Base-by-base conservation (phyloP, 1,284 basidiomycete species). In the Cerioporus squamosus region DNA sequence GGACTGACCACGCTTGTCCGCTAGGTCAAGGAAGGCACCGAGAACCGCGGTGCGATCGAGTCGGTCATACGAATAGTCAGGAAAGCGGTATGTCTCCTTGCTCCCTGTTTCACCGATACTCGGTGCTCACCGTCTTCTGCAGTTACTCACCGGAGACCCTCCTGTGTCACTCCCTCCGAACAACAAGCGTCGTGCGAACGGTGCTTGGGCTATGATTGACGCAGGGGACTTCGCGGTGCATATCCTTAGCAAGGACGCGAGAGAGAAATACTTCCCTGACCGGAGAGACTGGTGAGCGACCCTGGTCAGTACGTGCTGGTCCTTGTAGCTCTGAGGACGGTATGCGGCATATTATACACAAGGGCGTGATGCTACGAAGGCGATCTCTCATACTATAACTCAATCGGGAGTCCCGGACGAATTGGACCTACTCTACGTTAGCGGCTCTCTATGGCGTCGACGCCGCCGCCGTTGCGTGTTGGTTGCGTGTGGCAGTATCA, bases 161-260 rank as follows among this genome's bases (percentile, higher is more conserved):
- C 85, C 86, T 6, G 65, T 90, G 18, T 68, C 76, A 17, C 74
- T 92, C 15, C 84, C 87, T 2, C 81, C 81, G 14, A 89, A 89
- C 61, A 76, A 81, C 23, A 86, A 85, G 65, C 79, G 80, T 36
- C 75, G 81, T 22, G 77, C 79, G 50, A 79, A 82, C 61, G 84
- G 86, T 55, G 88, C 88, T n/a, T 93, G 91, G 90, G 87, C 86
- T 2, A 85, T 93, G 85, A 76, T 93, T 49, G 91, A 93, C 70
- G 90, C 82, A 9, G 90, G 90, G 36, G 79, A 84, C 43, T 90
- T 91, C 77, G 91, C 85, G 2, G 84, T 93, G 10, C 90, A 93
- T 68, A 77, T 93, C 47, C 65, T 92, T 58, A 88, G 87, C 72
- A 80, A 74, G 59, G 79, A 81, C 33, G 84, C 85, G 24, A 75